Evolutionary conservation across 2,329 filamentous ascomycete genomes (phyloP), one percentile per base, ranked within the genome.

Genomic region (Xylariaceae sp.): DNA sequence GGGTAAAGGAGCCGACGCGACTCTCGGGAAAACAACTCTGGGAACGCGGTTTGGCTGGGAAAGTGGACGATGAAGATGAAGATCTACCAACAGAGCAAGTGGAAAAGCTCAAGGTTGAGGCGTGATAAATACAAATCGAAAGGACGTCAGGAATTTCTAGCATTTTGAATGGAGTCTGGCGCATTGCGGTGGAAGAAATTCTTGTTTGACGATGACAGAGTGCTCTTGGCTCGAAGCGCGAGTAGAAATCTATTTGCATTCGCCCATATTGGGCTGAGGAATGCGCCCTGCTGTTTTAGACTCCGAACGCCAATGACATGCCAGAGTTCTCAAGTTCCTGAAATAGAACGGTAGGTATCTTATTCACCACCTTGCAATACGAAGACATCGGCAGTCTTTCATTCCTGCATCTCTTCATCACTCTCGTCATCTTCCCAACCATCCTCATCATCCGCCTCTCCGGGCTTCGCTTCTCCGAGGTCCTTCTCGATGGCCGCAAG

Each of bases 21-120:
- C 67, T 91, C 55, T 84, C 86, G 1, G 88, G 87, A 16, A 83
- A 72, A 60, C 85, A 92, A 62, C 72, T 92, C 29, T 92, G 87
- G 85, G 86, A 91, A 72, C 76, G 76, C 40, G 87, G 87, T 22
- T 66, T 91, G 58, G 85, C 70, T 40, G 75, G 80, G 38, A 87
- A 82, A 48, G 78, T 80, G 14, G 80, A 76, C 2, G 82, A 87
- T 1, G 83, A 80, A 3, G 86, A 85, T 4, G 76, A 74, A 33
- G 74, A 76, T 38, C 64, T 75, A 50, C 74, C 76, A 1, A 64
- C 74, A 17, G 82, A 80, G 22, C 80, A 75, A 25, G 68, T 92
- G 49, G 81, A 85, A 52, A 86, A 84, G 64, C 73, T 94, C 55
- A 86, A 87, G 66, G 76, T 94, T 42, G 76, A 80, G 55, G 79